Percentiles rank a stretch among this genome's conserved stretches.
Conservation (phyloP, 2,329 filamentous ascomycete genomes). For the Colletotrichum agaves region DNA sequence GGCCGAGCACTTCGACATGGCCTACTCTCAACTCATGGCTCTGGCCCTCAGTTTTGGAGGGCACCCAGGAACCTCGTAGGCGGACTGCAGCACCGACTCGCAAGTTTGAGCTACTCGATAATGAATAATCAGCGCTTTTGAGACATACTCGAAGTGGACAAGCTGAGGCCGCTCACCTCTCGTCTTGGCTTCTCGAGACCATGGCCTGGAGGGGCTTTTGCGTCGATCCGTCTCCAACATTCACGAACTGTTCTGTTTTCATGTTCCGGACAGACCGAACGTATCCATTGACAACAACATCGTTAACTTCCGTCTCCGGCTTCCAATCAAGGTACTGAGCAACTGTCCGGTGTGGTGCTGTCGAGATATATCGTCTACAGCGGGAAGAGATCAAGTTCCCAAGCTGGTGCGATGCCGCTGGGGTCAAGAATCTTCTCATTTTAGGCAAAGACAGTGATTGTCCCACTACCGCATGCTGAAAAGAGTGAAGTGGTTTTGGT, state of each 20-base stretch:
- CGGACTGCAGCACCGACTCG: slow-evolving; percentile 84
- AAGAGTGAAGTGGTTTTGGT: too few relatives aligned
- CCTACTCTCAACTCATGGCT: slow-evolving; percentile 83
- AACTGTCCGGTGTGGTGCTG: slow-evolving; percentile 55
- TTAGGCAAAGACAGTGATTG: not conserved
- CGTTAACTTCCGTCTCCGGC: slow-evolving; percentile 54
- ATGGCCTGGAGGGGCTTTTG: slow-evolving; percentile 83
- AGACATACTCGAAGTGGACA: slow-evolving; percentile 39
- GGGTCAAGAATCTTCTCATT: not conserved
- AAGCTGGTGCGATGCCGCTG: not conserved
- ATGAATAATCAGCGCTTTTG: slow-evolving; percentile 44
- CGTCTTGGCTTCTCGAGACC: slow-evolving; percentile 74
- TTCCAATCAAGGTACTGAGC: slow-evolving; percentile 67
- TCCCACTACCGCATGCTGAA: too few relatives aligned
- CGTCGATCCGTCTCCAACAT: slow-evolving; percentile 88
- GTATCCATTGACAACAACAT: slow-evolving; percentile 78
- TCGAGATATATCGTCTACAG: slow-evolving; percentile 46
- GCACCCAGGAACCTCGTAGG: slow-evolving; percentile 80
- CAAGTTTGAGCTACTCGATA: slow-evolving; percentile 64
- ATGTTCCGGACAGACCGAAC: slow-evolving; percentile 87
- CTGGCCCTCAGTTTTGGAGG: slow-evolving; percentile 75
- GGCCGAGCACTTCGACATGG: slow-evolving; percentile 75
- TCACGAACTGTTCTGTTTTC: slow-evolving; percentile 84
- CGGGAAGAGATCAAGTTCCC: not conserved
- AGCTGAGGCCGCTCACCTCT: slow-evolving; percentile 67